Evolutionary conservation across 2,329 filamentous ascomycete genomes (phyloP).

Genomic region (Monosporascus sp.): DNA sequence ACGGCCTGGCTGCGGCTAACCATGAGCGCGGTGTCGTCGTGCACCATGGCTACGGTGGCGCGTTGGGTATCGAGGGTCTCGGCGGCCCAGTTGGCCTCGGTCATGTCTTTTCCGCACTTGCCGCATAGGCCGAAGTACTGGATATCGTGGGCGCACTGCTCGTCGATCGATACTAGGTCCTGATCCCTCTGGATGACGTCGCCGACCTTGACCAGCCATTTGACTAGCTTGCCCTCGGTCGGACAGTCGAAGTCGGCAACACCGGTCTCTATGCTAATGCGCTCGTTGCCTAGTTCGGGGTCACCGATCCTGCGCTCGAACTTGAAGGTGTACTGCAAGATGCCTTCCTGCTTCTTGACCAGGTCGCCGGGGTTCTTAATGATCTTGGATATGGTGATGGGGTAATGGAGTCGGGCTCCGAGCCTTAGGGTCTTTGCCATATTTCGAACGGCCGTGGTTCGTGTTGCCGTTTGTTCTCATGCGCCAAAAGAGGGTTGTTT

Average conservation of each 20-base stretch:
- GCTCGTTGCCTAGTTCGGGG: conserved; percentile 50
- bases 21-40: conserved; percentile 81
- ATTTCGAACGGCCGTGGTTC: conserved; percentile 4
- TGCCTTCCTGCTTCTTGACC: conserved; percentile 68
- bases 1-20: conserved; percentile 79
- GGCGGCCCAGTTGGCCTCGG: conserved; percentile 78
- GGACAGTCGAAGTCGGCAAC: conserved; percentile 76
- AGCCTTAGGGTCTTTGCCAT: conserved; percentile 45
- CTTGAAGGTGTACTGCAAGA: conserved; percentile 85
- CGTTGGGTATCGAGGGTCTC: conserved; percentile 74
- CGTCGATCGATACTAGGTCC: conserved; percentile 70
- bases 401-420: conserved; percentile 72
- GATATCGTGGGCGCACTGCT: conserved; percentile 84
- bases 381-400: conserved; percentile 85
- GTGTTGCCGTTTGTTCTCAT: background rate
- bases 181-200: conserved; percentile 56
- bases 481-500: background rate
- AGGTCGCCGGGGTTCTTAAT: conserved; percentile 70
- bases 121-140: conserved; percentile 90
- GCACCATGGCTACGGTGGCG: conserved; percentile 90
- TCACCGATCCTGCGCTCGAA: conserved; percentile 74
- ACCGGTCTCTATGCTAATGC: conserved; percentile 64
- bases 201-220: conserved; percentile 70
- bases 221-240: conserved; percentile 69
- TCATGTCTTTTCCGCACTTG: conserved; percentile 95